phyloP scores from a whole-genome alignment of 768 basidiomycete species.

The Panaeolus papilionaceus region DNA sequence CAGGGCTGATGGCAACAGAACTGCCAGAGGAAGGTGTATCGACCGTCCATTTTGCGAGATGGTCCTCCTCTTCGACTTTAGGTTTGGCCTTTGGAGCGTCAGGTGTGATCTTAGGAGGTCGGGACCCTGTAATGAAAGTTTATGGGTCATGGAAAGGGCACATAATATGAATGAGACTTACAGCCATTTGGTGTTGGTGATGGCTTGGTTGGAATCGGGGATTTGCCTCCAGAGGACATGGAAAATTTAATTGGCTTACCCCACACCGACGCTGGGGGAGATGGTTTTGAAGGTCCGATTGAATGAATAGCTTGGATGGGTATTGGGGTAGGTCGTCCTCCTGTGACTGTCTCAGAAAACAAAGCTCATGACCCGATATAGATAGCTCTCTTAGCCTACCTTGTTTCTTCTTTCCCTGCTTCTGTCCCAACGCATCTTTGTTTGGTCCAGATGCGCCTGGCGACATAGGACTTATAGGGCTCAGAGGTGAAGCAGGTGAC shows the following conservation, averaged over 20 bases:
- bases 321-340: neutral
- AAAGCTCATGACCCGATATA: neutral
- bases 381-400: neutral
- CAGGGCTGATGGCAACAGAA: neutral
- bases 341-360: neutral
- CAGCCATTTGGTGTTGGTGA: constrained; percentile 15
- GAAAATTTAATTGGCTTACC: neutral
- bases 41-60: constrained; percentile 7
- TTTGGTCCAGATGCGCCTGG: neutral
- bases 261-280: constrained; percentile 8
- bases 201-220: neutral
- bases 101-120: constrained; percentile 19
- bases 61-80: neutral
- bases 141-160: neutral
- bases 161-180: constrained; percentile 1
- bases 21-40: constrained; percentile 14
- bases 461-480: neutral
- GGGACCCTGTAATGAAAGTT: constrained; percentile 14
- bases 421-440: neutral
- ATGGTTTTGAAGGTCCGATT: neutral
- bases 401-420: neutral
- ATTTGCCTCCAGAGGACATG: constrained; percentile 7
- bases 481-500: constrained; percentile 14
- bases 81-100: constrained; percentile 6
- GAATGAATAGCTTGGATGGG: neutral